Percentiles rank a stretch among this genome's conserved stretches.
phyloP scores from a whole-genome alignment of 495 filamentous ascomycete species.

The Podospora tetraspora region DNA sequence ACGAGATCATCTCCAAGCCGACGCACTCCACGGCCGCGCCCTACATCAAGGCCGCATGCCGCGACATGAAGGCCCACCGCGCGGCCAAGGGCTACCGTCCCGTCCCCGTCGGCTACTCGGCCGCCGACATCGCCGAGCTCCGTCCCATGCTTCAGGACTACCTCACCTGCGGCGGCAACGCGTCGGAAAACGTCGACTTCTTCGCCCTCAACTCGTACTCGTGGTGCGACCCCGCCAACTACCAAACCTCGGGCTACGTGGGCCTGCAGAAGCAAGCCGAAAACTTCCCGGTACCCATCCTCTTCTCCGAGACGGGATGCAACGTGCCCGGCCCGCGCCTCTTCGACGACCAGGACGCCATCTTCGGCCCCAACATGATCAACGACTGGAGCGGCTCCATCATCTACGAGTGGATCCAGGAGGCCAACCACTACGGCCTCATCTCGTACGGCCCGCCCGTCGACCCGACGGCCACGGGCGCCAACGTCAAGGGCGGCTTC shows the following conservation, averaged over 20 bases:
- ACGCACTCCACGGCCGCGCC: constrained; percentile 64
- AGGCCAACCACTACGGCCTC: constrained; percentile 78
- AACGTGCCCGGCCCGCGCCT: constrained; percentile 60
- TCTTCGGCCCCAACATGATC: constrained; percentile 68
- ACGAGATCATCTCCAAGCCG: constrained; percentile 67
- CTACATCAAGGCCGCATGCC: constrained; percentile 73
- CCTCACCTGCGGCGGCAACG: constrained; percentile 66
- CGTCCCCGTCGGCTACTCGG: constrained; percentile 83
- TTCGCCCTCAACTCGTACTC: constrained; percentile 83
- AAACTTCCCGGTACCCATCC: constrained; percentile 66
- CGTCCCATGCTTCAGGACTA: constrained; percentile 88
- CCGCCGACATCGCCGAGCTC: constrained; percentile 76
- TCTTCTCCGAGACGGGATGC: constrained; percentile 81
- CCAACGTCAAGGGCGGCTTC: constrained; percentile 59
- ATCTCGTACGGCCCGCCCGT: constrained; percentile 65
- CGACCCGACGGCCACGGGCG: constrained; percentile 41
- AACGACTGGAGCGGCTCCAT: constrained; percentile 76
- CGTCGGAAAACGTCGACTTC: constrained; percentile 71
- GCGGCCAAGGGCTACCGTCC: constrained; percentile 71
- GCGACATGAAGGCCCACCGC: constrained; percentile 78
- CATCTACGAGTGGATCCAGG: constrained; percentile 87
- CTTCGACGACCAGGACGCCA: constrained; percentile 71
- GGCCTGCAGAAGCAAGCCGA: constrained; percentile 51
- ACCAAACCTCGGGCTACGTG: constrained; percentile 63
- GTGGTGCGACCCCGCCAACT: constrained; percentile 70